Evolutionary conservation across 257 asterid genomes (phyloP).

Genomic region (Rubia yunnanensis): DNA sequence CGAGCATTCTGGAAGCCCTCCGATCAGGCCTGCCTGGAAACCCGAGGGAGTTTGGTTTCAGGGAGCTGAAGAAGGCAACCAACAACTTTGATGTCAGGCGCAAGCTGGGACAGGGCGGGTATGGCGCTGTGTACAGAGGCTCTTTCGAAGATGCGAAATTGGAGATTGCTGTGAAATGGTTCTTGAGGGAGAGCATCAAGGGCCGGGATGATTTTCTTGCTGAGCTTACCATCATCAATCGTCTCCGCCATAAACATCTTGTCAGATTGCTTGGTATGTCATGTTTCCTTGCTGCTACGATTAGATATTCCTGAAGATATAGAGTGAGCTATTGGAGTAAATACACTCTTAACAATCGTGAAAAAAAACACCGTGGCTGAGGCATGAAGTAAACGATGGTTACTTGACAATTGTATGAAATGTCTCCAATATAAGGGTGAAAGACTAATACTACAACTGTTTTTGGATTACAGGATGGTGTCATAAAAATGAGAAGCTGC

Average conservation of each 20-base stretch:
- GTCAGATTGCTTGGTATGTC: conserved; percentile 83
- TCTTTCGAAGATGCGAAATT: conserved; percentile 34
- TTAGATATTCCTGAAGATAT: too few relatives aligned
- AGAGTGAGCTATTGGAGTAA: too few relatives aligned
- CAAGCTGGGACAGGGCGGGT: conserved; percentile 88
- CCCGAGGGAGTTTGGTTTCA: conserved; percentile 62
- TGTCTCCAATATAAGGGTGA: too few relatives aligned
- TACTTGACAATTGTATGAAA: too few relatives aligned
- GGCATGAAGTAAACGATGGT: too few relatives aligned
- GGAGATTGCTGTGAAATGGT: conserved; percentile 80
- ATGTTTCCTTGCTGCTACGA: background rate
- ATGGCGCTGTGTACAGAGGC: conserved; percentile 73
- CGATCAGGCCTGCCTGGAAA: conserved; percentile 58
- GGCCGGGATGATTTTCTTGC: conserved; percentile 88
- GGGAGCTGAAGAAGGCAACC: conserved; percentile 72
- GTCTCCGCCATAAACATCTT: conserved; percentile 83
- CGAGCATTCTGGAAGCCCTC: conserved; percentile 48
- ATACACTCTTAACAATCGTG: too few relatives aligned
- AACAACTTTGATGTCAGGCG: conserved; percentile 51
- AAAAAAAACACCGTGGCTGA: too few relatives aligned
- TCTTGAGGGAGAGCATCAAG: conserved; percentile 63
- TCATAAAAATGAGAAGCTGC: conserved; percentile 68
- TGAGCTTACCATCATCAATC: conserved; percentile 83
- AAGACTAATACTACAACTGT: background rate
- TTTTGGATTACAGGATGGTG: conserved; percentile 68